Conservation (phyloP, 2,329 filamentous ascomycete species). For the Trichoderma sp. region DNA sequence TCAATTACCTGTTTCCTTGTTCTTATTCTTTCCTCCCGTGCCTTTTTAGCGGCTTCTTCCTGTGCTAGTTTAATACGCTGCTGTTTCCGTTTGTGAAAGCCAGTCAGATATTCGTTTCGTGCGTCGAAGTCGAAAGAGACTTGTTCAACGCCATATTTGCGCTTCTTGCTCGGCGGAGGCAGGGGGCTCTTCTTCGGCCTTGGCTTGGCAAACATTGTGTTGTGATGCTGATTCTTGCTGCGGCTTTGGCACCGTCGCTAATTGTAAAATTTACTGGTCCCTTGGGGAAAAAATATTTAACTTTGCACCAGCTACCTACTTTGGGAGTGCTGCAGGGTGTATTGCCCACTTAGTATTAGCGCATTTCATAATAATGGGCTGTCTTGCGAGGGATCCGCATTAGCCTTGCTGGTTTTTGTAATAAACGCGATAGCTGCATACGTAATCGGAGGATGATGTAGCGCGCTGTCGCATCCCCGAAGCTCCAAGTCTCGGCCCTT, state of each 20-base stretch:
- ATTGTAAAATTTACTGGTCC: conserved; percentile 8
- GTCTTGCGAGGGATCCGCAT: background rate
- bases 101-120: conserved; percentile 85
- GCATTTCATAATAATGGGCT: background rate
- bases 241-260: background rate
- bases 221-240: background rate
- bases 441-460: conserved; percentile 8
- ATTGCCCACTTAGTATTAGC: conserved; percentile 7
- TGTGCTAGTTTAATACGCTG: conserved; percentile 83
- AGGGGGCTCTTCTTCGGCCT: conserved; percentile 60
- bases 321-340: background rate
- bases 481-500: conserved; percentile 10
- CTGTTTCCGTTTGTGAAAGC: conserved; percentile 94
- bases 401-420: conserved; percentile 11
- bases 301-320: background rate
- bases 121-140: conserved; percentile 81
- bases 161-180: conserved; percentile 64
- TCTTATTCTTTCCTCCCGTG: conserved; percentile 72
- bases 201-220: conserved; percentile 56
- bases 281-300: background rate
- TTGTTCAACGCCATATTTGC: conserved; percentile 71
- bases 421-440: conserved; percentile 16
- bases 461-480: conserved; percentile 20
- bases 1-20: conserved; percentile 71
- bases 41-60: conserved; percentile 75